These are phyloP conservation scores for Chlorophyllum brunneum DNA, from an alignment of 768 basidiomycete genomes.

Conservation along the genomic window DNA sequence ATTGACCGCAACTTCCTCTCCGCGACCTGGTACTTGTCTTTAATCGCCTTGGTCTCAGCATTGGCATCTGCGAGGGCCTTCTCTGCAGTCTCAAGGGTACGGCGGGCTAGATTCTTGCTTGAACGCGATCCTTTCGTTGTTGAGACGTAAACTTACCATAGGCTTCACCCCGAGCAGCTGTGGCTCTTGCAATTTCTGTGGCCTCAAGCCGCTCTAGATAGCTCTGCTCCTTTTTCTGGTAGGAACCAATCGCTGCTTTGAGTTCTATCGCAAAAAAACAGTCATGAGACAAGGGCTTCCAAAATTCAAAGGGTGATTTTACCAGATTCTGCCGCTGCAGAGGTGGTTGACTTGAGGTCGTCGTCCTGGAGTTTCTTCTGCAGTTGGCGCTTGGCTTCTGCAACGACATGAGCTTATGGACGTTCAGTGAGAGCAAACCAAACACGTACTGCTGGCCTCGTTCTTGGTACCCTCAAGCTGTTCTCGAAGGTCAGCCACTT, in stretches of 20 bases:
- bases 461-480: constrained; percentile 56
- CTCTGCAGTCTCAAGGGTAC: constrained; percentile 59
- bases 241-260: constrained; percentile 58
- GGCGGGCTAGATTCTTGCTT: constrained; percentile 41
- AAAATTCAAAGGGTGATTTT: not conserved
- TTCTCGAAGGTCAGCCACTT: constrained; percentile 49
- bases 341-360: constrained; percentile 54
- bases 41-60: constrained; percentile 48
- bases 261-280: constrained; percentile 39
- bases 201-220: constrained; percentile 61
- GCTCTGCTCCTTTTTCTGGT: constrained; percentile 58
- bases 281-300: not conserved
- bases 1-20: constrained; percentile 56
- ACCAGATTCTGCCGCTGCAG: constrained; percentile 60
- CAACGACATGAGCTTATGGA: not conserved
- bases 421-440: not conserved
- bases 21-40: constrained; percentile 44
- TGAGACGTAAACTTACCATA: constrained; percentile 39
- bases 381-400: constrained; percentile 58
- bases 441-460: constrained; percentile 50
- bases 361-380: constrained; percentile 60
- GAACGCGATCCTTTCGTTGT: constrained; percentile 3
- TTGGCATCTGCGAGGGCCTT: constrained; percentile 47
- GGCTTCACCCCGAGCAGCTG: constrained; percentile 59
- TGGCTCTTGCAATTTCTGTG: constrained; percentile 65